Percentiles rank a stretch among this genome's conserved stretches.
Conservation (phyloP, 495 filamentous ascomycete genomes). For the Niebla homalea region DNA sequence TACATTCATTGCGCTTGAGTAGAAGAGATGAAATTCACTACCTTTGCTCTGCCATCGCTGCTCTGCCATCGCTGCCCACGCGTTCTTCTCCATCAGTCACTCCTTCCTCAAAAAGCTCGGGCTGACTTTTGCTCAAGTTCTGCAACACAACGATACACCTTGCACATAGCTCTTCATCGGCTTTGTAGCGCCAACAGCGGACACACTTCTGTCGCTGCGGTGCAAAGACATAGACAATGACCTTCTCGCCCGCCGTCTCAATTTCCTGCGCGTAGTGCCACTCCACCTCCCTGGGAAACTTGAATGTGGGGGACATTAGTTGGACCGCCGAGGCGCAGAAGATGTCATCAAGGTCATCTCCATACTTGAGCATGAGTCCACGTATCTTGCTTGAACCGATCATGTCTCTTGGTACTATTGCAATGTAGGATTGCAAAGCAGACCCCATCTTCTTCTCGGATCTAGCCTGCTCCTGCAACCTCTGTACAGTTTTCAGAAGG, state of each 20-base stretch:
- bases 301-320: conserved; percentile 25
- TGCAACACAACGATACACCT: conserved; percentile 59
- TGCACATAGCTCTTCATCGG: conserved; percentile 48
- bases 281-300: conserved; percentile 21
- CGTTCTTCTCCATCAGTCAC: neutral
- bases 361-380: conserved; percentile 37
- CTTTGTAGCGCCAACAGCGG: conserved; percentile 75
- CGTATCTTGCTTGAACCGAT: conserved; percentile 5
- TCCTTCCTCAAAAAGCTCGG: conserved; percentile 1
- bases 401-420: conserved; percentile 5
- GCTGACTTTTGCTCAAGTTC: conserved; percentile 18
- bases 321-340: conserved; percentile 66
- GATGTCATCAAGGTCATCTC: conserved; percentile 52
- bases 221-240: conserved; percentile 49
- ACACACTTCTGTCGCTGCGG: conserved; percentile 60
- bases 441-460: conserved; percentile 9
- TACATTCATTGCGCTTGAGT: neutral
- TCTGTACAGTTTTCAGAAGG: conserved; percentile 50
- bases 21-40: neutral
- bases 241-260: conserved; percentile 33
- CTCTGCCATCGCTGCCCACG: neutral
- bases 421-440: conserved; percentile 8
- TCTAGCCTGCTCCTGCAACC: conserved; percentile 49
- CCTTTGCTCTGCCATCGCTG: neutral
- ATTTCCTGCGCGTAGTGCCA: conserved; percentile 47